phyloP scores from a whole-genome alignment of 805 yeast species.

The Monosporozyma solicola region DNA sequence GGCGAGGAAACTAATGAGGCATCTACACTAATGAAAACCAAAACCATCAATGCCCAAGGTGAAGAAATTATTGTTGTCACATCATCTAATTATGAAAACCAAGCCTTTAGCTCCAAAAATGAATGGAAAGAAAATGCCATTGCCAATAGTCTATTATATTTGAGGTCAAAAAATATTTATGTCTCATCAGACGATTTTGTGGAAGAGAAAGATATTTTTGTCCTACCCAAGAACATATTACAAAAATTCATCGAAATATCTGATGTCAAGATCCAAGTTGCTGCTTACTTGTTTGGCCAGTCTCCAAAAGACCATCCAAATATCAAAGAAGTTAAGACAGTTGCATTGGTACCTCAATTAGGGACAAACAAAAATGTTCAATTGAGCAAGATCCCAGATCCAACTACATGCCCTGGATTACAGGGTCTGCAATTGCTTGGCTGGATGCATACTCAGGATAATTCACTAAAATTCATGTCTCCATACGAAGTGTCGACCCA shows the following conservation, averaged over 20 bases:
- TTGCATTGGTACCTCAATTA: conserved; percentile 81
- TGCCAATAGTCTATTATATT: conserved; percentile 59
- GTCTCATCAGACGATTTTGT: conserved; percentile 61
- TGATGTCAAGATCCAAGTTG: conserved; percentile 75
- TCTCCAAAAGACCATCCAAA: conserved; percentile 63
- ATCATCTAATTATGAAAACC: conserved; percentile 80
- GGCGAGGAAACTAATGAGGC: conserved; percentile 38
- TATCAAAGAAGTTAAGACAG: conserved; percentile 67
- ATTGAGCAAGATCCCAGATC: conserved; percentile 36
- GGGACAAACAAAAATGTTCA: conserved; percentile 63
- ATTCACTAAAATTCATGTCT: conserved; percentile 52
- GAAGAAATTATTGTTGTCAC: conserved; percentile 94
- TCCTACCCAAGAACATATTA: conserved; percentile 75
- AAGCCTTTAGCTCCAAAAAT: conserved; percentile 68
- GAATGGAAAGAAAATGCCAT: conserved; percentile 91
- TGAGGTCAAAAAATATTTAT: conserved; percentile 68
- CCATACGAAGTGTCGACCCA: conserved; percentile 65
- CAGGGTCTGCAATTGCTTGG: conserved; percentile 74
- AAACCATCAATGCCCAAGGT: conserved; percentile 86
- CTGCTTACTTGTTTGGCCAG: conserved; percentile 71
- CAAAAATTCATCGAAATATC: conserved; percentile 70
- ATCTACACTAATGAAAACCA: conserved; percentile 69
- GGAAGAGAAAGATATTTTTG: conserved; percentile 51
- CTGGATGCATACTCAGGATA: conserved; percentile 86
- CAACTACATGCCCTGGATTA: conserved; percentile 28